phyloP scores from a whole-genome alignment of 768 basidiomycete genomes.

The Podaxis rugospora region DNA sequence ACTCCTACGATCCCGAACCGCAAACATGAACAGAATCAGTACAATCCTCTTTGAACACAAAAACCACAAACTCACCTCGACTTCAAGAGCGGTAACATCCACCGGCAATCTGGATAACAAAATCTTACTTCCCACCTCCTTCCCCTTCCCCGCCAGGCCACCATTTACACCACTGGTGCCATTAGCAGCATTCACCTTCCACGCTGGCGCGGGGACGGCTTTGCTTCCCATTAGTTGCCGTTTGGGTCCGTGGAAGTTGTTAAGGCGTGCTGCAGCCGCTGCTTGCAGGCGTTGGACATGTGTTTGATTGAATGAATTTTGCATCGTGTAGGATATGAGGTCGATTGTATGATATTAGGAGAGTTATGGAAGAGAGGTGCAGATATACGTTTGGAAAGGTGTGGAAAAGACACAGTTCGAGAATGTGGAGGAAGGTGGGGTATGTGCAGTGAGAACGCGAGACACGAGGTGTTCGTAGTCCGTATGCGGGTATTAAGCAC shows the following conservation, averaged over 20 bases:
- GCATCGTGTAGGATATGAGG: neutral
- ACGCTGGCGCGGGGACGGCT: conserved; percentile 57
- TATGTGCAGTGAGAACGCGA: no score
- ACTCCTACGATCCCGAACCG: conserved; percentile 38
- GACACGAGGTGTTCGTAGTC: no score
- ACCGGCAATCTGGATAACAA: conserved; percentile 59
- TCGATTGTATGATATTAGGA: no score
- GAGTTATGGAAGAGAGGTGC: no score
- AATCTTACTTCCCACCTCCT: conserved; percentile 57
- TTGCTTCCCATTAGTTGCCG: conserved; percentile 53
- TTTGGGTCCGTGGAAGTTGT: conserved; percentile 50
- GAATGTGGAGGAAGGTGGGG: no score
- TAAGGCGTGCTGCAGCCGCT: conserved; percentile 27
- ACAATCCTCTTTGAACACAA: neutral
- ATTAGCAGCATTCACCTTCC: conserved; percentile 35
- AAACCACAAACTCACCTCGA: conserved; percentile 45
- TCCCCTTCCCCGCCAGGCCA: conserved; percentile 26
- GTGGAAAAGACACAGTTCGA: no score
- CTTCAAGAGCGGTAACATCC: conserved; percentile 67
- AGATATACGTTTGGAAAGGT: no score
- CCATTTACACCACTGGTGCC: conserved; percentile 6
- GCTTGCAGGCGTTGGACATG: conserved; percentile 10
- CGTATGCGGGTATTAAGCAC: no score
- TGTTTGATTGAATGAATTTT: neutral
- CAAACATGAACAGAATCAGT: neutral